Evolutionary conservation across 176 grass and related monocot species (phyloP).

Genomic region (Luzula sylvatica): DNA sequence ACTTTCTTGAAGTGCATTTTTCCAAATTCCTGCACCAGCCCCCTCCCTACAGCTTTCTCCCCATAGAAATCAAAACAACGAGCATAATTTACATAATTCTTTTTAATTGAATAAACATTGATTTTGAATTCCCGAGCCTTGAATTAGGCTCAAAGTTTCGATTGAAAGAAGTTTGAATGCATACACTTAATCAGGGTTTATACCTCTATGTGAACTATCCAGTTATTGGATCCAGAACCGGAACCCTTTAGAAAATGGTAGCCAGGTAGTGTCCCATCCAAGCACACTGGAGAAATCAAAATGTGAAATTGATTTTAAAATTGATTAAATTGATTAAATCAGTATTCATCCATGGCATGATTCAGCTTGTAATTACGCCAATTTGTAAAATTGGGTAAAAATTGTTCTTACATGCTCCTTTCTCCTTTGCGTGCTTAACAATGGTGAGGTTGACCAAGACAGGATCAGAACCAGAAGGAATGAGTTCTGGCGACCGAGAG

Average conservation of each 20-base stretch:
- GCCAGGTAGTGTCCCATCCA: constrained; percentile 58
- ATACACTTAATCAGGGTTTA: too few species aligned
- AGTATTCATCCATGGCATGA: not conserved
- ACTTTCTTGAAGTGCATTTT: constrained; percentile 35
- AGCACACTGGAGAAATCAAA: constrained; percentile 43
- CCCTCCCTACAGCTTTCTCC: constrained; percentile 40
- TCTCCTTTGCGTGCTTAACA: constrained; percentile 42
- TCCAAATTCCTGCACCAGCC: constrained; percentile 44
- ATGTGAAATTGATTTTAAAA: constrained; percentile 3
- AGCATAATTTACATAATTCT: constrained; percentile 1
- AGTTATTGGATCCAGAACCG: constrained; percentile 38
- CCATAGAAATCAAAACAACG: not conserved
- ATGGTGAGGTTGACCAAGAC: constrained; percentile 58
- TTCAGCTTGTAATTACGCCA: not conserved
- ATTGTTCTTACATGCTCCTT: constrained; percentile 51
- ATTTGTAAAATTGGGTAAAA: not conserved
- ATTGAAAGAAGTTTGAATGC: not conserved
- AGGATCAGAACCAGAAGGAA: not conserved
- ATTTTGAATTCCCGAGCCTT: not conserved
- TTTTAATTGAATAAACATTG: not conserved
- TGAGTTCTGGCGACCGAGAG: constrained; percentile 1
- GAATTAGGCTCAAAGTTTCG: not conserved
- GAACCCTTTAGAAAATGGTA: constrained; percentile 79
- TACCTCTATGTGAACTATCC: constrained; percentile 71
- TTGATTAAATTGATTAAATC: too few species aligned